Evolutionary conservation across 2,329 filamentous ascomycete genomes (phyloP), one percentile per base, ranked within the genome.

Genomic region (Talaromyces sp.): DNA sequence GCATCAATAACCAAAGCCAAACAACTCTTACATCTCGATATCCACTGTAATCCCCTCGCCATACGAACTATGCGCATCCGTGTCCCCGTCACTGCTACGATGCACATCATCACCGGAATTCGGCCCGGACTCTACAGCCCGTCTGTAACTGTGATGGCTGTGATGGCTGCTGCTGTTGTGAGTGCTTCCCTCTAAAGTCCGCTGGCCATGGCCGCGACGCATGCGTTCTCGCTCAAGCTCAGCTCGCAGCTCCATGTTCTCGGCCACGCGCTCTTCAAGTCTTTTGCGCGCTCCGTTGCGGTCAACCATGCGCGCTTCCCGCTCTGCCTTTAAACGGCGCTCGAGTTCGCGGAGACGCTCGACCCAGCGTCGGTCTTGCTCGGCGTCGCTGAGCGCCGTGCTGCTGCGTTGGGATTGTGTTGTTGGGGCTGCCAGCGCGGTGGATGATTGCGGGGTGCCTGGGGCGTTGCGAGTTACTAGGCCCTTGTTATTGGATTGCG

Each of bases 321-420:
- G 81, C 77, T 99, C 94, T 52, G 90, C 87, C 74, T 96, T 96
- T 19, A 99, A 80, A 67, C 95, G 86, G 65, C 88, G 84, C 79
- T 99, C 94, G 66, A 97, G 79, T 71, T 97, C 92, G 60, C 91
- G 86, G 35, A 97, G 80, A 7, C 94, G 81, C 64, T 96, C 85
- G 65, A 95, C 86, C 91, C 91, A 96, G 66, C 89, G 85, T 65
- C 73, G 70, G 41, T 90, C 88, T 66, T 93, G 88, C 43, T 80
- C 68, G 10, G 65, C 65, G n/a, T 76, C 71, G 64, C 63, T 68
- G 32, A 62, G 57, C 21, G 60, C 60, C 4, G 65, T 61, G 24
- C 66, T 61, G 24, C 66, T 65, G 6, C 67, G 63, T 57, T 68
- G 70, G 26, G 67, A 59, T 31, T 64, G 66, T 46, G 60, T 50